phyloP scores from a whole-genome alignment of 208 protist species.

The Phytomonas francai region DNA sequence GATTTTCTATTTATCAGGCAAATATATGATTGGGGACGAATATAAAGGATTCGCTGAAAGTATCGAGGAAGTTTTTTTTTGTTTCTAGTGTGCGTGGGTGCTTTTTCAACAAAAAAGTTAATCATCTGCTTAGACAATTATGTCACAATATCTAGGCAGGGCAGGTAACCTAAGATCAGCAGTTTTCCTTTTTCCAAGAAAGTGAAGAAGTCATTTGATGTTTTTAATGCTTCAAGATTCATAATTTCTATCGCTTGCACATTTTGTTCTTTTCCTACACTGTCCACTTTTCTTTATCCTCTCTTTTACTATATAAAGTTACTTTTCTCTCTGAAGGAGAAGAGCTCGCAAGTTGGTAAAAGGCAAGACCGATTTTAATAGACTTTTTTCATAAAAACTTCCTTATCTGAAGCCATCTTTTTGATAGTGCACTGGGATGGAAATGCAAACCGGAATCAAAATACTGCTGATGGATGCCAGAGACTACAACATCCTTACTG shows the following conservation, averaged over 20 bases:
- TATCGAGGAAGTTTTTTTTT: background rate
- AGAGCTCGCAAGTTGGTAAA: background rate
- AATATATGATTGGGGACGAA: background rate
- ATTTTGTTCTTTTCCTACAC: constrained; percentile 1
- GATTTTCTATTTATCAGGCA: background rate
- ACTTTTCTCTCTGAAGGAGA: background rate
- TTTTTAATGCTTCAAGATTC: background rate
- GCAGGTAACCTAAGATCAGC: background rate
- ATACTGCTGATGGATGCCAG: constrained; percentile 31
- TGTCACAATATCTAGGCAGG: background rate
- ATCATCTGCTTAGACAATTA: background rate
- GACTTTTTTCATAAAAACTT: constrained; percentile 3
- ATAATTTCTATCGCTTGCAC: background rate
- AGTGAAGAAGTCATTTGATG: background rate
- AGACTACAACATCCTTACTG: constrained; percentile 26
- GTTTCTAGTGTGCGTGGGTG: background rate
- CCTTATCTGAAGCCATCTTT: background rate
- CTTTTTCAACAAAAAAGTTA: background rate
- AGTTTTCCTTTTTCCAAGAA: background rate
- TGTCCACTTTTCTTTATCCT: background rate
- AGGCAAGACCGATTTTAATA: background rate
- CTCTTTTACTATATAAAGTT: background rate
- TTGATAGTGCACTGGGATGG: background rate
- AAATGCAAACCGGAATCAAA: constrained; percentile 69
- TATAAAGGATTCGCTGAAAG: background rate